Evolutionary conservation across 2,329 filamentous ascomycete species (phyloP), one percentile per base, ranked within the genome.

Genomic region (Myotisia sp.): DNA sequence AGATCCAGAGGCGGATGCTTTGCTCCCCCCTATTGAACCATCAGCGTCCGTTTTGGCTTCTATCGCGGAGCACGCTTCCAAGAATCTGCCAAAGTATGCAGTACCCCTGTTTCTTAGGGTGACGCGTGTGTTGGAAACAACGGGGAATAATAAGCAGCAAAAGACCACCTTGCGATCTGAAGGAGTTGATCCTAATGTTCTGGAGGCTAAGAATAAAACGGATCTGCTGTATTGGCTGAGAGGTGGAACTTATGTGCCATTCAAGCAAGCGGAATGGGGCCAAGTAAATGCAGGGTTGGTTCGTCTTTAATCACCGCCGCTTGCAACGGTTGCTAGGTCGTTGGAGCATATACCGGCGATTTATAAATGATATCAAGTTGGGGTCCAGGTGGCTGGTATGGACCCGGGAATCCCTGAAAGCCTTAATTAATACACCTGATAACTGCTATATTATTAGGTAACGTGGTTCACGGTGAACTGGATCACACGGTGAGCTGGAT

Each of bases 81-180:
- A 55, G 5, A 61, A 61, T 5, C 61, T 92, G 17, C 84, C 85
- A 0, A 68, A 66, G 31, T 92, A 80, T 48, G 83, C 84, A 0
- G 68, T 76, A 3, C 85, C 85, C 0, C 47, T 90, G 1, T 93
- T 92, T 57, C 52, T 93, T 30, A 67, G 85, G 8, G 56, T 85
- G 4, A 68, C 76, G 5, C 63, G 59, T 17, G 66, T 69, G 17
- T 67, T 73, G 44, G 72, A 79, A 47, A 67, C 73, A 1, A 92
- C 85, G 3, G 83, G 84, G 0, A 93, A 84, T 30, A 80, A 84
- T 49, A 93, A 93, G 65, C 81, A 92, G 60, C 79, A 86, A 58
- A 93, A 93, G 57, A 72, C 79, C 42, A 57, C 63, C 0, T 53
- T 92, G 42, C 65, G 82, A n/a, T 63, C 66, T 2, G 70, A 86